Evolutionary conservation across 2,329 filamentous ascomycete genomes (phyloP).

Genomic region (Ambrosiella cleistominuta): DNA sequence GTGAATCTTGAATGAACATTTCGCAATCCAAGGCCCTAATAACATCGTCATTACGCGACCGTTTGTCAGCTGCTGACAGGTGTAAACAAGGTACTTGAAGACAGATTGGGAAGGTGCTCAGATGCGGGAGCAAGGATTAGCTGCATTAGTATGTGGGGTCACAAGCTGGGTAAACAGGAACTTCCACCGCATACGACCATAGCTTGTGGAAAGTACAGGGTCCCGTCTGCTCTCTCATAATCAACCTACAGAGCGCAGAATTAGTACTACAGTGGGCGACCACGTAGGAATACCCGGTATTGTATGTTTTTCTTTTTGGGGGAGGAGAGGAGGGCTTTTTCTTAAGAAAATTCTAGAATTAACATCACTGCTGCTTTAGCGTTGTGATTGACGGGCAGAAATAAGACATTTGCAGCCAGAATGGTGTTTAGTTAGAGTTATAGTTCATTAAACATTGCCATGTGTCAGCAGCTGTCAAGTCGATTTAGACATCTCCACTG

Average conservation of each 20-base stretch:
- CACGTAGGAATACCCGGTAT: background rate
- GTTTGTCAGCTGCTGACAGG: too few relatives aligned
- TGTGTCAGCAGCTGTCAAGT: background rate
- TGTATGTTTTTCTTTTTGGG: background rate
- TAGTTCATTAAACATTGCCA: background rate
- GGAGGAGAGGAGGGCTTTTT: too few relatives aligned
- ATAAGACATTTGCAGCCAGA: background rate
- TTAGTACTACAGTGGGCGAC: background rate
- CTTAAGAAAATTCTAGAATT: too few relatives aligned
- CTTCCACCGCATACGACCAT: background rate
- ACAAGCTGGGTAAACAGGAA: too few relatives aligned
- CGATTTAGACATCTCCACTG: background rate
- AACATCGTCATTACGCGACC: too few relatives aligned
- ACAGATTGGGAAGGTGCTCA: too few relatives aligned
- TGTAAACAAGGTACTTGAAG: too few relatives aligned
- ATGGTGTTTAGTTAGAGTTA: background rate
- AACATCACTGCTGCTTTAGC: background rate
- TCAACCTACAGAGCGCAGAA: background rate
- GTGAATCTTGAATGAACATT: too few relatives aligned
- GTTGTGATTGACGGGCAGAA: background rate
- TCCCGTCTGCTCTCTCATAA: background rate
- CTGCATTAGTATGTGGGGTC: too few relatives aligned
- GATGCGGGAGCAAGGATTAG: too few relatives aligned
- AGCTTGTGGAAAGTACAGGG: background rate
- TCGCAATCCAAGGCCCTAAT: too few relatives aligned